These are phyloP conservation scores for Barnettozyma hawaiiensis DNA, from an alignment of 1,139 yeast species.

Conservation along the genomic window DNA sequence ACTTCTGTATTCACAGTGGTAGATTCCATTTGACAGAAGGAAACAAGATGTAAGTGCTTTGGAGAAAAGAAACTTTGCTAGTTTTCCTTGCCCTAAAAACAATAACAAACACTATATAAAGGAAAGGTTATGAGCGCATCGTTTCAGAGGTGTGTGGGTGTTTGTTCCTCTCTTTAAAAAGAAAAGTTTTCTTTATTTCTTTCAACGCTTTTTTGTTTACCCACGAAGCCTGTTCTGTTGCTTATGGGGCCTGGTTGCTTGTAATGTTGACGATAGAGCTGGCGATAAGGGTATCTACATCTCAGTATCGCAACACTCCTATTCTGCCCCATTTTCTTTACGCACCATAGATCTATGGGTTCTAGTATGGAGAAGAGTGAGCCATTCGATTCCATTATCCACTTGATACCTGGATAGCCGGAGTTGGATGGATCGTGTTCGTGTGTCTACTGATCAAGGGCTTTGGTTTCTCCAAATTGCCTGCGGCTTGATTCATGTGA, in stretches of 20 bases:
- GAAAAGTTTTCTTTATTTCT: not conserved
- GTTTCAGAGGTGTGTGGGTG: not conserved
- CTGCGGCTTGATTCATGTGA: conserved; percentile 1
- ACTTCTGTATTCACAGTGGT: not conserved
- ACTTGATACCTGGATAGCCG: conserved; percentile 20
- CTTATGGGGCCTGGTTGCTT: not conserved
- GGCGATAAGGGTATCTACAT: not conserved
- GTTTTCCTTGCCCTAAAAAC: not conserved
- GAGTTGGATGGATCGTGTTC: conserved; percentile 23
- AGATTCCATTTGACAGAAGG: not conserved
- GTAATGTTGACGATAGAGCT: not conserved
- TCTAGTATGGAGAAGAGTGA: conserved; percentile 23
- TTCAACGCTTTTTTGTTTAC: too few species aligned
- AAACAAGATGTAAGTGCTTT: not conserved
- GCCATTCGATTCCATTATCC: conserved; percentile 15
- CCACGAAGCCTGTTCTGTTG: not conserved
- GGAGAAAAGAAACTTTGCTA: not conserved
- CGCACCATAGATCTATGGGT: conserved; percentile 24
- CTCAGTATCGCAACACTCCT: conserved; percentile 15
- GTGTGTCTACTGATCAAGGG: conserved; percentile 6
- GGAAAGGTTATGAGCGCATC: conserved; percentile 1
- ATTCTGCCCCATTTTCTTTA: conserved; percentile 23
- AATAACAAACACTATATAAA: not conserved
- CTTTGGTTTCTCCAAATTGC: not conserved
- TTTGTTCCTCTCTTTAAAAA: not conserved